Evolutionary conservation across 2,329 filamentous ascomycete species (phyloP).

Genomic region (Penicillium vulpinum): DNA sequence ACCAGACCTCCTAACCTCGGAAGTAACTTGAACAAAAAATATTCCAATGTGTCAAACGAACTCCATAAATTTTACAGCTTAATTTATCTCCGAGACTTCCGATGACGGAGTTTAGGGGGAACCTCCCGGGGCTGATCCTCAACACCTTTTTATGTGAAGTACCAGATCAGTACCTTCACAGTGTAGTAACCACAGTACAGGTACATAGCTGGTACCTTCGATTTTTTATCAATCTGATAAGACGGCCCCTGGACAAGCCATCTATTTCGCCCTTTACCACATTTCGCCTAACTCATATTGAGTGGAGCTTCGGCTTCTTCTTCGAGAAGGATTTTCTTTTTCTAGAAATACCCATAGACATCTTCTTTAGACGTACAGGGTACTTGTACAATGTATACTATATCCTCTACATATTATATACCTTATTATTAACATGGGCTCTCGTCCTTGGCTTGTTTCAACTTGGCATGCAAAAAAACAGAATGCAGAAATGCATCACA

Average conservation of each 20-base stretch:
- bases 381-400: not conserved
- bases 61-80: no score
- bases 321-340: not conserved
- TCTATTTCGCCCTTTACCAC: conserved; percentile 1
- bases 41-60: no score
- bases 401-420: not conserved
- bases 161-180: not conserved
- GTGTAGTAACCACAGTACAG: not conserved
- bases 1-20: not conserved
- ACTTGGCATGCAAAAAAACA: not conserved
- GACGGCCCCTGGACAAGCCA: not conserved
- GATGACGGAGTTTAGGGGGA: conserved; percentile 6
- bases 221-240: conserved; percentile 11
- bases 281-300: conserved; percentile 5
- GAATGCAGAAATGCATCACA: not conserved
- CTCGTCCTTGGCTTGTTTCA: no score
- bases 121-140: not conserved
- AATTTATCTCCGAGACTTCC: conserved; percentile 1
- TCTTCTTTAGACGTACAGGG: not conserved
- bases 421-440: not conserved
- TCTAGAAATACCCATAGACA: not conserved
- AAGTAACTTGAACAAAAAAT: not conserved
- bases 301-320: conserved; percentile 5
- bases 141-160: not conserved
- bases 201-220: not conserved